phyloP scores from a whole-genome alignment of 305 asterid genomes.

The Withania somnifera region DNA sequence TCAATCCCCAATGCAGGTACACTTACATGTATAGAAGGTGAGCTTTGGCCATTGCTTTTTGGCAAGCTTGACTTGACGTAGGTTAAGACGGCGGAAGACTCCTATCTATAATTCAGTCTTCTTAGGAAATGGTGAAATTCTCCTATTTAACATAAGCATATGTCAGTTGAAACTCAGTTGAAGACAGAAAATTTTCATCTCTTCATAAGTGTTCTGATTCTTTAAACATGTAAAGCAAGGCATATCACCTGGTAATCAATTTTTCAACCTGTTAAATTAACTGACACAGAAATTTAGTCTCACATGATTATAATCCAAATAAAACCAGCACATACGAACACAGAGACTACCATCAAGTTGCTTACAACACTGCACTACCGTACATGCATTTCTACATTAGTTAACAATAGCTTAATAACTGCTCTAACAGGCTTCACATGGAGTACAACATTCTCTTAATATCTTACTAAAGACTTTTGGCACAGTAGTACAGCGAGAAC shows the following conservation, averaged over 20 bases:
- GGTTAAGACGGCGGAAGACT: slow-evolving; percentile 83
- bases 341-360: neutral
- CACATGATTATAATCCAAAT: neutral
- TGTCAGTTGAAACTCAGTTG: neutral
- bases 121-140: slow-evolving; percentile 39
- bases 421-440: neutral
- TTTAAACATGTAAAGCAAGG: neutral
- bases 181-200: neutral
- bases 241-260: neutral
- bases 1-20: slow-evolving; percentile 13
- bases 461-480: neutral
- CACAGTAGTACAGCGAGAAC: neutral
- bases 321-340: neutral
- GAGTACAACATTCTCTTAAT: neutral
- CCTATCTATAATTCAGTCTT: slow-evolving; percentile 70
- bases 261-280: neutral
- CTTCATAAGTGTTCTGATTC: neutral
- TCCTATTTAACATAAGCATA: slow-evolving; percentile 24
- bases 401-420: neutral
- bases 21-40: slow-evolving; percentile 17
- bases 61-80: slow-evolving; percentile 62
- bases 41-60: slow-evolving; percentile 25
- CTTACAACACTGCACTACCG: neutral
- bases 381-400: neutral
- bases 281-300: neutral